These are phyloP conservation scores for Chrysoporthe austroafricana DNA, from an alignment of 2,329 filamentous ascomycete species.

Conservation along the genomic window DNA sequence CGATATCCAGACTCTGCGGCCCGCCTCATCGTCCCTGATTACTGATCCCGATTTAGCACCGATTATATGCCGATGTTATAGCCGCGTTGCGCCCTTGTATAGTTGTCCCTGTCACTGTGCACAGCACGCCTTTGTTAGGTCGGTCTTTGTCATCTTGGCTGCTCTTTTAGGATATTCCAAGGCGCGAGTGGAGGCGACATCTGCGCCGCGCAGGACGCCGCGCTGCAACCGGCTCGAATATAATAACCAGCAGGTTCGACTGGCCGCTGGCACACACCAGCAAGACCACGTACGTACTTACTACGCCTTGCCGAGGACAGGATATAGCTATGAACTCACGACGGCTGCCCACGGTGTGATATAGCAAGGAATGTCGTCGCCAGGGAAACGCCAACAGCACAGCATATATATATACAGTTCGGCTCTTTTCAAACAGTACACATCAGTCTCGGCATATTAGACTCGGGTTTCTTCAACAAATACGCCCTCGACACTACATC, in stretches of 20 bases:
- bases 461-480: too few relatives aligned
- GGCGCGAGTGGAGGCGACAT: background rate
- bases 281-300: too few relatives aligned
- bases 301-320: too few relatives aligned
- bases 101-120: background rate
- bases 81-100: background rate
- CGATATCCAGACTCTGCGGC: background rate
- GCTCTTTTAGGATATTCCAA: background rate
- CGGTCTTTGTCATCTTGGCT: background rate
- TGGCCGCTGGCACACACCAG: background rate
- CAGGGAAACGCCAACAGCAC: background rate
- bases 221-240: background rate
- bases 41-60: background rate
- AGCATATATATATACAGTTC: background rate
- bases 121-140: background rate
- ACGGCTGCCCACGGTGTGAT: background rate
- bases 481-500: too few relatives aligned
- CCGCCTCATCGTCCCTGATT: background rate
- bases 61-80: background rate
- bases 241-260: background rate
- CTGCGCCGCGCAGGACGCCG: background rate
- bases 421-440: background rate
- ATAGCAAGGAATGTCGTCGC: background rate
- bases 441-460: background rate
- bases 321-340: background rate